Evolutionary conservation across 2,329 filamentous ascomycete genomes (phyloP), one percentile per base, ranked within the genome.

Genomic region (Cadophora sp.): DNA sequence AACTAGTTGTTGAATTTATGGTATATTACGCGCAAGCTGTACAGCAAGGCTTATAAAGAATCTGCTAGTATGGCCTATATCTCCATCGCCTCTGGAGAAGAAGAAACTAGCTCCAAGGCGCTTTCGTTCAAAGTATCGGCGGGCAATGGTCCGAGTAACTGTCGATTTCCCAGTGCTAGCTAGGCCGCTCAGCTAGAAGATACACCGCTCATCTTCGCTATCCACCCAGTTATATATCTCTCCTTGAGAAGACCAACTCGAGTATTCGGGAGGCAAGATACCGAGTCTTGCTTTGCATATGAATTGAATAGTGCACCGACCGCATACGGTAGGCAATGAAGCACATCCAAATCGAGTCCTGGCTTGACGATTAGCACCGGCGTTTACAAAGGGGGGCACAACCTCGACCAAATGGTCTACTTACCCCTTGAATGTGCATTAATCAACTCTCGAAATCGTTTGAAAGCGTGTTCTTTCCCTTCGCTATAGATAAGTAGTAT

Each of bases 241-340:
- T 55, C n/a, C n/a, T 69, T 34, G 46, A 75, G 69, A 16, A 78
- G 50, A 34, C 73, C 72, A 24, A 72, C 70, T 26, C 76, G 72
- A 14, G 76, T 78, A 29, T 71, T 63, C 14, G 53, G 61, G 22
- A 77, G 74, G 65, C 76, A 77, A 34, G 53, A 53, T 22, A 68
- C 66, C 46, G 73, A 67, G 60, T 77, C 68, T 67, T 76, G 70
- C 3, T 65, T 64, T 19, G 60, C 24, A 58, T 58, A 69, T 24
- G 71, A 66, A 60, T 75, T 73, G 64, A 72, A 76, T 5, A 68
- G 63, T 31, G 73, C 73, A 3, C 69, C 61, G n/a, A n/a, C n/a
- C n/a, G n/a, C n/a, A n/a, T n/a, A n/a, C n/a, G n/a, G n/a, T n/a
- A n/a, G n/a, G n/a, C n/a, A n/a, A n/a, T n/a, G n/a, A n/a, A n/a